phyloP scores from a whole-genome alignment of 2,329 filamentous ascomycete species.

The Coniochaeta sp. region DNA sequence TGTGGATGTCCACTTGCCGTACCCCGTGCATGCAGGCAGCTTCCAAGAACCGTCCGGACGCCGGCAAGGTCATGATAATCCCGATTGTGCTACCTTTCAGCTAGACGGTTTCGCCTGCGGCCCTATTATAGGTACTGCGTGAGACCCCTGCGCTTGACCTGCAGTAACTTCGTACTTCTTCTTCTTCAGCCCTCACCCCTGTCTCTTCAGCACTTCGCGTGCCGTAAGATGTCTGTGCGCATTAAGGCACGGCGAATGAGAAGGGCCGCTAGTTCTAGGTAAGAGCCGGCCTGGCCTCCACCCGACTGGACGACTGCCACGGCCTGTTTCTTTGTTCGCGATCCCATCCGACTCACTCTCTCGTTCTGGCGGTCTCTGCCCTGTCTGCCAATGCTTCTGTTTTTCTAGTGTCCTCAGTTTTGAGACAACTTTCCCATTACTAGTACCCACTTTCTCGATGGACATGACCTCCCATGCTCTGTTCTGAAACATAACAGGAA shows the following conservation, averaged over 20 bases:
- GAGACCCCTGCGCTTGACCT: neutral
- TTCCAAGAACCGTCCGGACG: neutral
- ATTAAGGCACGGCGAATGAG: neutral
- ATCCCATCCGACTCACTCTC: neutral
- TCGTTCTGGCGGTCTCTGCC: neutral
- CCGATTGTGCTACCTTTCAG: too few species aligned
- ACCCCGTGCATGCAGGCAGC: neutral
- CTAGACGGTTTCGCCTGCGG: neutral
- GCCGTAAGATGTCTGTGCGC: neutral
- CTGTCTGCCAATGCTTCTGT: too few species aligned
- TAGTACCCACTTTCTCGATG: too few species aligned
- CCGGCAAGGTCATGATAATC: neutral
- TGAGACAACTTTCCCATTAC: too few species aligned
- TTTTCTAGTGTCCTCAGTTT: too few species aligned
- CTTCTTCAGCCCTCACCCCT: neutral
- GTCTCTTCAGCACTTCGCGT: neutral
- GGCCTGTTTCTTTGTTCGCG: neutral
- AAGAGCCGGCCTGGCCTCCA: constrained; percentile 1
- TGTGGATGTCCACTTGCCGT: neutral
- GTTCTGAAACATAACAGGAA: neutral
- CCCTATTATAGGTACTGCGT: neutral
- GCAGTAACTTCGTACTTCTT: neutral
- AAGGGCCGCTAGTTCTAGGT: neutral
- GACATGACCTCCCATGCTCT: too few species aligned
- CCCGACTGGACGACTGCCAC: neutral